phyloP scores from a whole-genome alignment of 2,329 filamentous ascomycete species.

The Lasiodiplodia citricola region DNA sequence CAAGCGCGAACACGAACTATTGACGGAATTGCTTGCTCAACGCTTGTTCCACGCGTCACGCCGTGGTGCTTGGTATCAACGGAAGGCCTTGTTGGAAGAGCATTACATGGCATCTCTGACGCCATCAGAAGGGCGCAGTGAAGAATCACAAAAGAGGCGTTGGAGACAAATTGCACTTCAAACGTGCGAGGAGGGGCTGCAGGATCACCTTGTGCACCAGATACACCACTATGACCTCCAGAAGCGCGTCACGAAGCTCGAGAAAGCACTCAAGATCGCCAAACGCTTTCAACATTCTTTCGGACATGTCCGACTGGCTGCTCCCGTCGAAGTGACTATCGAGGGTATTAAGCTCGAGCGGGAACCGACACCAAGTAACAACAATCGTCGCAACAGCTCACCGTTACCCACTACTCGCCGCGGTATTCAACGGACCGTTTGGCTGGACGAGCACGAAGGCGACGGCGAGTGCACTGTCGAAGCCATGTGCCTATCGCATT shows the following conservation, averaged over 20 bases:
- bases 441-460: constrained; percentile 72
- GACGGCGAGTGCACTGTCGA: constrained; percentile 84
- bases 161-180: constrained; percentile 78
- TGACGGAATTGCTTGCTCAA: constrained; percentile 78
- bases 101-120: constrained; percentile 81
- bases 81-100: constrained; percentile 91
- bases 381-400: constrained; percentile 20
- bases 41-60: constrained; percentile 83
- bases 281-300: constrained; percentile 93
- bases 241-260: constrained; percentile 89
- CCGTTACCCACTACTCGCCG: constrained; percentile 32
- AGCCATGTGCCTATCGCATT: constrained; percentile 89
- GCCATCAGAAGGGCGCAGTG: constrained; percentile 52
- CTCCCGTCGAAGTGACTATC: constrained; percentile 75
- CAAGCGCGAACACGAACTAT: constrained; percentile 73
- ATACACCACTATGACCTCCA: constrained; percentile 95
- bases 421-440: constrained; percentile 75
- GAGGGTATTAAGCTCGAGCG: constrained; percentile 79
- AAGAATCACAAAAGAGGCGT: constrained; percentile 73
- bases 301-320: constrained; percentile 77
- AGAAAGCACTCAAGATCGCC: constrained; percentile 80
- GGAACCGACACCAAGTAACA: constrained; percentile 48
- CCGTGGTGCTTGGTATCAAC: constrained; percentile 92
- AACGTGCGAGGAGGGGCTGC: constrained; percentile 85
- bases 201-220: constrained; percentile 87